These are phyloP conservation scores for Lentinula boryana DNA, from an alignment of 768 basidiomycete species.

Conservation along the genomic window DNA sequence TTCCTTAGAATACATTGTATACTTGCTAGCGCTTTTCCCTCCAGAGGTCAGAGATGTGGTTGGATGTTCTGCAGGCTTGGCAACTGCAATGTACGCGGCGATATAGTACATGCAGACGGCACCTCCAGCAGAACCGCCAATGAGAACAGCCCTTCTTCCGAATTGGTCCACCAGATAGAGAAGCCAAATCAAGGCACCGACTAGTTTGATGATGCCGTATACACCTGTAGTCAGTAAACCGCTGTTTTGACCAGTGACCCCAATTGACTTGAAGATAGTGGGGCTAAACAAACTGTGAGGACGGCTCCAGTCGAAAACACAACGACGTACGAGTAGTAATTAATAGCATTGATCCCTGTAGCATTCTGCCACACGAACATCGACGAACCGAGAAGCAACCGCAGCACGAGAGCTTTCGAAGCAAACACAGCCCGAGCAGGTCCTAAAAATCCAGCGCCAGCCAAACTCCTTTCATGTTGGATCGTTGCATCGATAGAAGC, in stretches of 20 bases:
- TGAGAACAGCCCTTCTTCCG: constrained; percentile 35
- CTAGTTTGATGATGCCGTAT: constrained; percentile 36
- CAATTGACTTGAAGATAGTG: constrained; percentile 42
- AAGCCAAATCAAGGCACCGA: constrained; percentile 34
- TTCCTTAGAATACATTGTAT: not conserved
- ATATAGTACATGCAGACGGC: constrained; percentile 37
- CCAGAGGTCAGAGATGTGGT: constrained; percentile 15
- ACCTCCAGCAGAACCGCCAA: constrained; percentile 34
- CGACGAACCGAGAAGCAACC: constrained; percentile 27
- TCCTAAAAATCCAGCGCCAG: constrained; percentile 27
- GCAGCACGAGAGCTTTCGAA: constrained; percentile 22
- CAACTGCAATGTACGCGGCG: constrained; percentile 36
- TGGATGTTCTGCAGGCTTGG: constrained; percentile 19
- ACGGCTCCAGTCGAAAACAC: not conserved
- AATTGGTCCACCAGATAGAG: constrained; percentile 34
- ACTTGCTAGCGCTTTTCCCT: constrained; percentile 25
- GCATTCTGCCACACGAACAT: constrained; percentile 40
- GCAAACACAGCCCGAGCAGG: constrained; percentile 24
- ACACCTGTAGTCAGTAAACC: constrained; percentile 40
- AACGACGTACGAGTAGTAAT: constrained; percentile 32
- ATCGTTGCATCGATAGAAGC: constrained; percentile 20
- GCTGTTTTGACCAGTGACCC: constrained; percentile 30
- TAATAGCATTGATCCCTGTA: constrained; percentile 41
- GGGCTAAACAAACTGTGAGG: constrained; percentile 18
- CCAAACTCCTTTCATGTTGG: constrained; percentile 23